phyloP scores from a whole-genome alignment of 768 basidiomycete genomes.

The Boletus vermiculosoides region DNA sequence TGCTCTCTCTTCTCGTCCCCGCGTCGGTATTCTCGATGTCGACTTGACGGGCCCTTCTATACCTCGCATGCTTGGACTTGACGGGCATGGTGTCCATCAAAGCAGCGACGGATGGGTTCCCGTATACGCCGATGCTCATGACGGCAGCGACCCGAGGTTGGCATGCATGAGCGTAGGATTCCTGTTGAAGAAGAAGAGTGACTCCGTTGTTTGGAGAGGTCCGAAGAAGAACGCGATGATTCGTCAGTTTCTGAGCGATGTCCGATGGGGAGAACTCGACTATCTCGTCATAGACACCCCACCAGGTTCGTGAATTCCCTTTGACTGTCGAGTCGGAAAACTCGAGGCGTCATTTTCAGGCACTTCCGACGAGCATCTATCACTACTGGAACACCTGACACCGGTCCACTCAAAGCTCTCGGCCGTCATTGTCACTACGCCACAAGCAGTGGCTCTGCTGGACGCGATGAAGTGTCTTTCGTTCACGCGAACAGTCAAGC shows the following conservation, averaged over 20 bases:
- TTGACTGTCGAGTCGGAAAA: slow-evolving; percentile 1
- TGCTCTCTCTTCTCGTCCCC: slow-evolving; percentile 59
- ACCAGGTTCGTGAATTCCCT: slow-evolving; percentile 62
- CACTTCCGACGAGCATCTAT: slow-evolving; percentile 98
- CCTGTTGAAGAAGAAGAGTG: slow-evolving; percentile 82
- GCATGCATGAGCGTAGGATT: slow-evolving; percentile 98
- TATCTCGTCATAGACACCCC: slow-evolving; percentile 95
- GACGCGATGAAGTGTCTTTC: slow-evolving; percentile 97
- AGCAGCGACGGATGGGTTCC: slow-evolving; percentile 98
- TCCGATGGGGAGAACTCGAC: slow-evolving; percentile 93
- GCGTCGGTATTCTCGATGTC: slow-evolving; percentile 88
- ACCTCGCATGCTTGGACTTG: slow-evolving; percentile 91
- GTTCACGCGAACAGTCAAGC: slow-evolving; percentile 83
- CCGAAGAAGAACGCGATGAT: slow-evolving; percentile 99
- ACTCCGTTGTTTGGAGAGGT: slow-evolving; percentile 97
- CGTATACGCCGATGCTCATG: slow-evolving; percentile 76
- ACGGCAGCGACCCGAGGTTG: slow-evolving; percentile 61
- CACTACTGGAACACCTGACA: slow-evolving; percentile 89
- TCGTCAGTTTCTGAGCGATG: slow-evolving; percentile 89
- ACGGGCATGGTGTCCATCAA: slow-evolving; percentile 85
- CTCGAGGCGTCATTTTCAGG: slow-evolving; percentile 47
- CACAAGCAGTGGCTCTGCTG: slow-evolving; percentile 92
- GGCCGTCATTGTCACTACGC: slow-evolving; percentile 92
- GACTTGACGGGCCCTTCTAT: slow-evolving; percentile 95
- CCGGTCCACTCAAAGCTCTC: slow-evolving; percentile 77